Evolutionary conservation across 305 asterid species (phyloP), one percentile per base, ranked within the genome.

Genomic region (Rubia peregrina): DNA sequence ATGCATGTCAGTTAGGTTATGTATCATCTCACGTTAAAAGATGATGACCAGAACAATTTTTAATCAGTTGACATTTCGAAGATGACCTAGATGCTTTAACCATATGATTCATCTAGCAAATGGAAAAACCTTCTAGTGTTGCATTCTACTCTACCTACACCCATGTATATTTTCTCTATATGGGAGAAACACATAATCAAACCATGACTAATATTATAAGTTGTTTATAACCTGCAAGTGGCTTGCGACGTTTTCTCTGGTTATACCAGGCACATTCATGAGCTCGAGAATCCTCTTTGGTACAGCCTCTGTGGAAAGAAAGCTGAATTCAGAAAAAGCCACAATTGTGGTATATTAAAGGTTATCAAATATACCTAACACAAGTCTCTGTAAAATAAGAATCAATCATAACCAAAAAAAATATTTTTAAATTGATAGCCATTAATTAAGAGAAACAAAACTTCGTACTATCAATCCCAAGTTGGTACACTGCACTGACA

Each of bases 211-310:
- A n/a, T 41, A 42, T 69, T 38, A 65, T 63, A 67, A 65, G 66
- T 66, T 65, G 57, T 69, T 68, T 66, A 55, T 55, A 19, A 89
- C 97, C 96, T 91, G 97, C 73, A 91, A 81, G 79, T 91, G 97
- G 81, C 96, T 89, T 55, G 97, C 97, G 68, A 91, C 96, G 61
- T 91, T 89, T 79, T 91, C 97, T 75, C 97, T 83, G n/a, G 96
- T 85, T 61, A 91, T 73, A 44, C 96, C 92, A 17, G 93, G 93
- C 57, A 88, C 93, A 83, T 88, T 89, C 97, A 91, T 91, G 83
- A 89, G 69, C 78, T 89, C 97, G 22, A 89, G 95, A 72, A 91
- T 86, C 76, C 93, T 83, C 80, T 89, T 91, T 38, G 97, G 97
- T 30, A 87, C 96, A 77, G 96, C 97, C 83, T 89, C 97, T 91